Evolutionary conservation across 768 basidiomycete species (phyloP).

Genomic region (Boletus reticulatus): DNA sequence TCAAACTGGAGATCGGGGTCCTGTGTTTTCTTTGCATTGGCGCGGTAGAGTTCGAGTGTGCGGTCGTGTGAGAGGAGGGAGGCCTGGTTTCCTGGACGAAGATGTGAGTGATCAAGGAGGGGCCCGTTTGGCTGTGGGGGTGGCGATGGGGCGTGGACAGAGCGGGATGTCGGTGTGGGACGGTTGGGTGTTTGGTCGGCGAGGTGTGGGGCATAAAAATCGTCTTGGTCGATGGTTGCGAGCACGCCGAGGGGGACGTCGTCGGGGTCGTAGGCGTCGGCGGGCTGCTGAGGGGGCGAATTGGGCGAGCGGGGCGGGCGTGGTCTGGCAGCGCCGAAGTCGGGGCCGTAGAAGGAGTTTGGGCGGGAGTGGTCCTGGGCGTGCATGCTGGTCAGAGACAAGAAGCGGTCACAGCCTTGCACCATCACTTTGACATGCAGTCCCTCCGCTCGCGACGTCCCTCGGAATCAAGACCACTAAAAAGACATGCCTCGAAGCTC

Average conservation of each 20-base stretch:
- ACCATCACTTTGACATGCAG: conserved; percentile 40
- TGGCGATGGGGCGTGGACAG: conserved; percentile 66
- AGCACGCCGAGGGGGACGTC: conserved; percentile 36
- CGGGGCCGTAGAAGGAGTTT: conserved; percentile 34
- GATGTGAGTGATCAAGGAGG: conserved; percentile 88
- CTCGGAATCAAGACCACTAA: conserved; percentile 40
- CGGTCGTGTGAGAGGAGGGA: conserved; percentile 92
- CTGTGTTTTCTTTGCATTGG: conserved; percentile 98
- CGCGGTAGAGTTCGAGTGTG: conserved; percentile 94
- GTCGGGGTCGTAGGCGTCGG: conserved; percentile 39
- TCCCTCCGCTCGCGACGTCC: conserved; percentile 54
- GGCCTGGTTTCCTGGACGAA: conserved; percentile 89
- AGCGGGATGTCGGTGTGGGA: conserved; percentile 47
- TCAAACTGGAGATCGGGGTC: conserved; percentile 98
- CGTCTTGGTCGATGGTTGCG: conserved; percentile 39
- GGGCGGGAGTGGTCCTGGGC: conserved; percentile 30
- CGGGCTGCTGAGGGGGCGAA: conserved; percentile 27
- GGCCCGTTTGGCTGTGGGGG: conserved; percentile 49
- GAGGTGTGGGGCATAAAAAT: conserved; percentile 32
- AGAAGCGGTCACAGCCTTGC: conserved; percentile 12
- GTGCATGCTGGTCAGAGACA: conserved; percentile 25
- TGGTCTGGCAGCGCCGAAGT: conserved; percentile 15
- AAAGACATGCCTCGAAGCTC: conserved; percentile 32
- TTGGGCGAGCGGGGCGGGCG: conserved; percentile 16
- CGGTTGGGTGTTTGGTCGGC: conserved; percentile 27